Percentiles rank a stretch among this genome's conserved stretches.
Evolutionary conservation across 805 yeast genomes (phyloP).

Genomic region (Saccharomycopsis fermentans): DNA sequence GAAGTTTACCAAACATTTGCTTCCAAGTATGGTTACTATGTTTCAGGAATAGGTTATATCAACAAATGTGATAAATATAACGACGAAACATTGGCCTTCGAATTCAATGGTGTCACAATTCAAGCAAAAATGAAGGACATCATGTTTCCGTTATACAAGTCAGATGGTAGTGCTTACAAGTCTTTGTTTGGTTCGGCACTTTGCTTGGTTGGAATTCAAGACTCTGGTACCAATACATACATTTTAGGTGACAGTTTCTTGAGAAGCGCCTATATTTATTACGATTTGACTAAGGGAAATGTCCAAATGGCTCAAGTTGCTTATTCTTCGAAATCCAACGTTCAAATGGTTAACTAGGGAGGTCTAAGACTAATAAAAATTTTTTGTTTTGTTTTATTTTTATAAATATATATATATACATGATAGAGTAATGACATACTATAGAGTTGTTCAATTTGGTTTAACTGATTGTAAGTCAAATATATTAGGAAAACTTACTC

Average conservation of each 20-base stretch:
- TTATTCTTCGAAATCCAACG: constrained; percentile 19
- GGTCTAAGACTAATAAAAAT: too few species aligned
- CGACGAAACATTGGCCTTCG: constrained; percentile 1
- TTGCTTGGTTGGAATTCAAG: constrained; percentile 10
- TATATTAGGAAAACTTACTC: too few species aligned
- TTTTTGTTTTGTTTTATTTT: too few species aligned
- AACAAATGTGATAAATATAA: constrained; percentile 6
- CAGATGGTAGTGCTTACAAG: constrained; percentile 4
- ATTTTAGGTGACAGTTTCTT: constrained; percentile 36
- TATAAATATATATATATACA: background rate
- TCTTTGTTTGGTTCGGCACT: background rate
- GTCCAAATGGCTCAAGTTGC: constrained; percentile 46
- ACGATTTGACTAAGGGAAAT: constrained; percentile 46
- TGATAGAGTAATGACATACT: background rate
- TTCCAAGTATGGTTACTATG: constrained; percentile 12
- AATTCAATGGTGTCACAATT: constrained; percentile 4
- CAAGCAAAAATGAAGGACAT: constrained; percentile 5
- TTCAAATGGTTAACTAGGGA: constrained; percentile 10
- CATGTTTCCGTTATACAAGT: constrained; percentile 9
- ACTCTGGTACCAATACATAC: constrained; percentile 11
- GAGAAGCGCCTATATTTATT: constrained; percentile 39
- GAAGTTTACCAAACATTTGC: constrained; percentile 22
- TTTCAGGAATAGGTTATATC: constrained; percentile 11
- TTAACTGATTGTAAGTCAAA: background rate
- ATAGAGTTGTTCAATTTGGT: background rate